Conservation (phyloP, 2,329 filamentous ascomycete genomes). For the Exophiala xenobiotica region DNA sequence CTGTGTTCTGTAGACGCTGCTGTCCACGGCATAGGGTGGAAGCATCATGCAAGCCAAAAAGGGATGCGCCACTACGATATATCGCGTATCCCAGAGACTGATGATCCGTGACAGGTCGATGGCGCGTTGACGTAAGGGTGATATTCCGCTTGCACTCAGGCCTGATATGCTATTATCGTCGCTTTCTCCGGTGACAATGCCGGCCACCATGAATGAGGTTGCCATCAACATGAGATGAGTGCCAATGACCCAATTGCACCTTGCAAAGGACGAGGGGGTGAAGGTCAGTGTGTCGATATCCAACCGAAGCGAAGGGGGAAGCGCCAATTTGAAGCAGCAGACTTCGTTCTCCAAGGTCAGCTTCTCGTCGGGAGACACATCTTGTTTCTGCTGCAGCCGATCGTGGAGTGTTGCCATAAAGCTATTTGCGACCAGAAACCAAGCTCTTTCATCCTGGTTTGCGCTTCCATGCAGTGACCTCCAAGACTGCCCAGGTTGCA, state of each 20-base stretch:
- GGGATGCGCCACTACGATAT: conserved; percentile 22
- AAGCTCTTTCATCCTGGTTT: conserved; percentile 25
- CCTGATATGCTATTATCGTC: conserved; percentile 20
- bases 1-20: conserved; percentile 16
- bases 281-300: conserved; percentile 16
- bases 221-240: conserved; percentile 26
- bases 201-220: conserved; percentile 20
- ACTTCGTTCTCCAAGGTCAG: conserved; percentile 24
- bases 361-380: conserved; percentile 19
- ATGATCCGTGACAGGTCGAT: conserved; percentile 24
- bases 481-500: conserved; percentile 22
- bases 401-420: conserved; percentile 23
- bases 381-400: conserved; percentile 20
- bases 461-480: conserved; percentile 10
- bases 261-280: conserved; percentile 15
- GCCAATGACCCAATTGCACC: conserved; percentile 25
- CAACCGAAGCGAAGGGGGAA: conserved; percentile 19
- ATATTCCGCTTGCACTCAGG: conserved; percentile 1
- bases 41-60: conserved; percentile 25
- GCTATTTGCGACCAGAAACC: conserved; percentile 22
- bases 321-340: conserved; percentile 21
- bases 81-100: conserved; percentile 23
- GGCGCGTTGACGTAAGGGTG: conserved; percentile 19
- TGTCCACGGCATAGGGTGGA: conserved; percentile 16
- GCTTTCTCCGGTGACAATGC: conserved; percentile 11